phyloP scores from a whole-genome alignment of 805 yeast genomes.

The Suhomyces sp. region DNA sequence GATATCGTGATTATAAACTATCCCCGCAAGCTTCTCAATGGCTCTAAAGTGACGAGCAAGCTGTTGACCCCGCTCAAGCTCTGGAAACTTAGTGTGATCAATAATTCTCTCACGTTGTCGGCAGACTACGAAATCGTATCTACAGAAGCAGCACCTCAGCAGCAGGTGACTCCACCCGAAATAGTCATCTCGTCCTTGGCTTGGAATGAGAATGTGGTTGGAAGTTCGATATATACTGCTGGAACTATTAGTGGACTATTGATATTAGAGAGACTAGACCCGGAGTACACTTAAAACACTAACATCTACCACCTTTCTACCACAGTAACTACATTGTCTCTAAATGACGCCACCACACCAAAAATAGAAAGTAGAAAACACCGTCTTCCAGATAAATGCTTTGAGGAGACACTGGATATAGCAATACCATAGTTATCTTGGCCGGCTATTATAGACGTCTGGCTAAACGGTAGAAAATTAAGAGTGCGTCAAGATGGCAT shows the following conservation, averaged over 20 bases:
- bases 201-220: conserved; percentile 53
- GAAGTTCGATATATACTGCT: conserved; percentile 51
- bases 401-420: too few species aligned
- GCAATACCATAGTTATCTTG: too few species aligned
- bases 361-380: too few species aligned
- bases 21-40: conserved; percentile 36
- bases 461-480: too few species aligned
- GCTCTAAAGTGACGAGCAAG: conserved; percentile 32
- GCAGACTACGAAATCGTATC: conserved; percentile 30
- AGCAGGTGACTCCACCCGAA: conserved; percentile 46
- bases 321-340: too few species aligned
- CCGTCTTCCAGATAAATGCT: too few species aligned
- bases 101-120: conserved; percentile 14
- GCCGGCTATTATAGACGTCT: too few species aligned
- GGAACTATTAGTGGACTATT: conserved; percentile 52
- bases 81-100: conserved; percentile 26
- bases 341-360: too few species aligned
- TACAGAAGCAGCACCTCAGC: conserved; percentile 27
- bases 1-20: conserved; percentile 35
- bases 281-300: too few species aligned
- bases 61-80: conserved; percentile 41
- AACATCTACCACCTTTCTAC: too few species aligned
- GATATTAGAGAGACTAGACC: conserved; percentile 42
- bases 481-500: too few species aligned
- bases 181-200: conserved; percentile 47